These are phyloP conservation scores for Scytalidium lignicola DNA, from an alignment of 2,329 filamentous ascomycete species.

Conservation along the genomic window DNA sequence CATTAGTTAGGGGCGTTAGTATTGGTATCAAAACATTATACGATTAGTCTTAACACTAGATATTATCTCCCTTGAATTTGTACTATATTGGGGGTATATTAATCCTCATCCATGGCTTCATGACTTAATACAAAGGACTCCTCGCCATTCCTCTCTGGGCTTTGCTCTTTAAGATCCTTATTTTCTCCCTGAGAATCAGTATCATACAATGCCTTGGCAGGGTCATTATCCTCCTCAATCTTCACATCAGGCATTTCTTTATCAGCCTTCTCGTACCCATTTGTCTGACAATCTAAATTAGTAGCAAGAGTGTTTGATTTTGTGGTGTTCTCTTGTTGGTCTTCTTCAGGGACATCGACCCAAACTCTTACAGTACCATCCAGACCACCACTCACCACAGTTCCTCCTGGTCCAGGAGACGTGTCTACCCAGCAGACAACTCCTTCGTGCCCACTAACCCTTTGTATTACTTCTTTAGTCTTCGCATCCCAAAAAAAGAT, in stretches of 20 bases:
- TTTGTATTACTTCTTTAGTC: conserved; percentile 77
- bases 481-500: conserved; percentile 88
- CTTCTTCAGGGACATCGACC: conserved; percentile 36
- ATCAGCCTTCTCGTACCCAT: conserved; percentile 7
- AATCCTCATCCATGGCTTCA: not conserved
- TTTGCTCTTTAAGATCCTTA: not conserved
- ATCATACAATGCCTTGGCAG: not conserved
- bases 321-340: conserved; percentile 11
- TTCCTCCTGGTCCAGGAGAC: conserved; percentile 44
- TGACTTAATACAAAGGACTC: not conserved
- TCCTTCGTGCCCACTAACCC: conserved; percentile 47
- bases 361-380: conserved; percentile 60
- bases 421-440: conserved; percentile 65
- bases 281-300: conserved; percentile 2
- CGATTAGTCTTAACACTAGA: too few relatives aligned
- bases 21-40: too few relatives aligned
- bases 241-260: conserved; percentile 9
- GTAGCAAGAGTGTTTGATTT: conserved; percentile 12
- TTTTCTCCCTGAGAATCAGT: not conserved
- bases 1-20: not conserved
- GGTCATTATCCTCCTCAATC: conserved; percentile 11
- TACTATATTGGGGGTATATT: too few relatives aligned
- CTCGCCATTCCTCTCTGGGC: not conserved
- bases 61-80: too few relatives aligned
- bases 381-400: conserved; percentile 55